Evolutionary conservation across 2,329 filamentous ascomycete species (phyloP).

Genomic region (Verticillium zaregamsianum): DNA sequence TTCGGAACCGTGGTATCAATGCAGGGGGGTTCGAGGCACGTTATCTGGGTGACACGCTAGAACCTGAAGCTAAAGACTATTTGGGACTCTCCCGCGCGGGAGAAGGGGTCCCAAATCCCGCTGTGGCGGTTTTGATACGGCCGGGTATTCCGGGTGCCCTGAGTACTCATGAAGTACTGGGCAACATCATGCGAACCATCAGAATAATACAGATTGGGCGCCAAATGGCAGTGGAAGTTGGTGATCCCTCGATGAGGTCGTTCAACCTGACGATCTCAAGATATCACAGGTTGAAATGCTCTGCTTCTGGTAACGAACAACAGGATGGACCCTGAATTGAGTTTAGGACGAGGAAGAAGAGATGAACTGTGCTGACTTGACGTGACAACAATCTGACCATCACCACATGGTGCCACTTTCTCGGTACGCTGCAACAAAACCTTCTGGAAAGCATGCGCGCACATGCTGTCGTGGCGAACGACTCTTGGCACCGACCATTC

Average conservation of each 20-base stretch:
- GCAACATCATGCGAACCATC: background rate
- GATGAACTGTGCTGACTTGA: background rate
- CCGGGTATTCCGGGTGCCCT: background rate
- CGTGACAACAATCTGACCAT: background rate
- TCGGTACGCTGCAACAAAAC: background rate
- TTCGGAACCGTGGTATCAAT: background rate
- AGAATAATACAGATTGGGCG: no score
- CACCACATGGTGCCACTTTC: background rate
- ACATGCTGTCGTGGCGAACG: background rate
- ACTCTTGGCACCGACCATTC: background rate
- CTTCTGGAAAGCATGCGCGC: background rate
- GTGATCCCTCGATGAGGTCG: no score
- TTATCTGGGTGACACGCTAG: background rate
- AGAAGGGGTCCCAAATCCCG: background rate
- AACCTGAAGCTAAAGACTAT: background rate
- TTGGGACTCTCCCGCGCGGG: background rate
- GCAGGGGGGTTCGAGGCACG: background rate
- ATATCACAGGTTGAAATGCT: no score
- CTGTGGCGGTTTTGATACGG: background rate
- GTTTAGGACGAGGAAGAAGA: background rate
- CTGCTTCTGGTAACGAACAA: no score
- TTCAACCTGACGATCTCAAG: no score
- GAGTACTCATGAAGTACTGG: background rate
- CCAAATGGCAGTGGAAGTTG: no score
- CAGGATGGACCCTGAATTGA: background rate